These are phyloP conservation scores for Aspergillus fumigatiaffinis DNA, from an alignment of 2,329 filamentous ascomycete species.

Conservation along the genomic window DNA sequence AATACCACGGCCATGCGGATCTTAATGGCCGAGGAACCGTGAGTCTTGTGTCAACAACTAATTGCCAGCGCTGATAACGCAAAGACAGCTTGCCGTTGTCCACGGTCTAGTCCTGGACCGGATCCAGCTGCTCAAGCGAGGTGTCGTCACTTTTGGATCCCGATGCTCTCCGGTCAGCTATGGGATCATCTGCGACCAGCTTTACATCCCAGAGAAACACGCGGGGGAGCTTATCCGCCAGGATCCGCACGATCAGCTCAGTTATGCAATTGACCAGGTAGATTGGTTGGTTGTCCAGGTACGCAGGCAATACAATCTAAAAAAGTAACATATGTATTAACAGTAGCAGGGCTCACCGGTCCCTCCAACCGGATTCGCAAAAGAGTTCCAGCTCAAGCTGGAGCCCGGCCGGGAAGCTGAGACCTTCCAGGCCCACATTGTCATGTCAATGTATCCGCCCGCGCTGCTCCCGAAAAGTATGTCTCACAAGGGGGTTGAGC, in stretches of 20 bases:
- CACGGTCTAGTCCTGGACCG: conserved; percentile 33
- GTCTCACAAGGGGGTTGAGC: conserved; percentile 18
- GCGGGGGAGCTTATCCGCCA: conserved; percentile 21
- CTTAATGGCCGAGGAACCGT: conserved; percentile 32
- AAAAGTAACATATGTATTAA: not conserved
- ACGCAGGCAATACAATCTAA: not conserved
- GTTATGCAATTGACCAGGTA: conserved; percentile 31
- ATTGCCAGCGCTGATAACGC: too few relatives aligned
- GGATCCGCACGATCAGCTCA: conserved; percentile 30
- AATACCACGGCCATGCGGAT: conserved; percentile 23
- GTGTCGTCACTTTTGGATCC: conserved; percentile 25
- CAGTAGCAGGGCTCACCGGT: conserved; percentile 16
- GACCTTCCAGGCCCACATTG: conserved; percentile 29
- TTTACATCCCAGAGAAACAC: conserved; percentile 28
- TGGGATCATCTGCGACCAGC: conserved; percentile 31
- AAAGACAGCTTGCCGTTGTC: conserved; percentile 30
- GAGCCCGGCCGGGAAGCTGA: conserved; percentile 17
- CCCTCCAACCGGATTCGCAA: conserved; percentile 19
- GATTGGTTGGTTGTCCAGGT: conserved; percentile 36
- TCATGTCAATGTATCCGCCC: conserved; percentile 25
- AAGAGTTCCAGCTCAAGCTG: conserved; percentile 26
- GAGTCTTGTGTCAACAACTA: not conserved
- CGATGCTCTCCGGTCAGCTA: conserved; percentile 34
- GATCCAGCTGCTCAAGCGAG: conserved; percentile 26
- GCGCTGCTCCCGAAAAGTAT: conserved; percentile 23